phyloP scores from a whole-genome alignment of 495 filamentous ascomycete species.

The Penicillium longicatenatum region DNA sequence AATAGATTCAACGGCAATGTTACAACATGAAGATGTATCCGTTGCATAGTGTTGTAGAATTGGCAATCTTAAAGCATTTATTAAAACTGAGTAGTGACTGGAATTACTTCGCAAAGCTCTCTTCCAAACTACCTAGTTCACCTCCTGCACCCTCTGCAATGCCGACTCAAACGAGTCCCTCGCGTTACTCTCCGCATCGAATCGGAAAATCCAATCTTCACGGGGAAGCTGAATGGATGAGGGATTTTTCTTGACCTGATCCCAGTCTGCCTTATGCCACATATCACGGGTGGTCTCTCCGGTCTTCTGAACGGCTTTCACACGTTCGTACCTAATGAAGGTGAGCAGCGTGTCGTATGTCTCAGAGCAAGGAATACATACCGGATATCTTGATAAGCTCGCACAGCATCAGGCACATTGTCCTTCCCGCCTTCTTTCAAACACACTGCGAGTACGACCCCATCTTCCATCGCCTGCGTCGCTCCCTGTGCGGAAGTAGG shows the following conservation, averaged over 20 bases:
- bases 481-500: constrained; percentile 73
- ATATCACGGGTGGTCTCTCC: constrained; percentile 58
- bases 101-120: background rate
- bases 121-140: background rate
- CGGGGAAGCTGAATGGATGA: constrained; percentile 52
- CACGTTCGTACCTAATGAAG: constrained; percentile 51
- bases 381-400: constrained; percentile 48
- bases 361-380: background rate
- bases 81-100: background rate
- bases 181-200: constrained; percentile 57
- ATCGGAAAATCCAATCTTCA: constrained; percentile 59
- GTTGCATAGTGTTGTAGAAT: too few relatives aligned
- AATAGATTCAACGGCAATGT: too few relatives aligned
- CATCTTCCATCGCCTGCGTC: constrained; percentile 74
- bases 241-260: constrained; percentile 58
- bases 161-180: constrained; percentile 51
- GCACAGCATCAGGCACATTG: constrained; percentile 44
- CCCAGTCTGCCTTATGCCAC: constrained; percentile 61
- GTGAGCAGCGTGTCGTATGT: background rate
- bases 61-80: too few relatives aligned
- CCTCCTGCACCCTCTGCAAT: constrained; percentile 3
- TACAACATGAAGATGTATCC: too few relatives aligned
- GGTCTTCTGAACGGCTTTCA: constrained; percentile 55
- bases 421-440: constrained; percentile 55
- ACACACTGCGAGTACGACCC: constrained; percentile 63